Evolutionary conservation across 495 filamentous ascomycete genomes (phyloP).

Genomic region (Penicillium simplicissimum): DNA sequence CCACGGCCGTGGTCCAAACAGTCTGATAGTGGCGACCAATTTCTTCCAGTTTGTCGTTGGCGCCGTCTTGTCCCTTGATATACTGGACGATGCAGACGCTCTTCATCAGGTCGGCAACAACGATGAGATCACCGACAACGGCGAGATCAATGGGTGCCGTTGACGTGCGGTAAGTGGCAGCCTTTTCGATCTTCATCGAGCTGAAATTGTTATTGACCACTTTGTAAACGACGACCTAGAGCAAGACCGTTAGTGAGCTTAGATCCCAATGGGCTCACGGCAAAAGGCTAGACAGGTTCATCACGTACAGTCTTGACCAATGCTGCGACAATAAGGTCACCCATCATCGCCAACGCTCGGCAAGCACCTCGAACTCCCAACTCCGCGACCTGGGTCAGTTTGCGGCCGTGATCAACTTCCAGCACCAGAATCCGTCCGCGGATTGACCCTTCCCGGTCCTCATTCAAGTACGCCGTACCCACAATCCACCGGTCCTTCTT

Average conservation of each 20-base stretch:
- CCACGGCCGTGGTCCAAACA: slow-evolving; percentile 78
- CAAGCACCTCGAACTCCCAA: slow-evolving; percentile 72
- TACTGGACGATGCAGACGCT: slow-evolving; percentile 77
- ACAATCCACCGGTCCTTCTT: slow-evolving; percentile 78
- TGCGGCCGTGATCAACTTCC: slow-evolving; percentile 72
- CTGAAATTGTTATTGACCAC: slow-evolving; percentile 51
- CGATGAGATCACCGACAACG: slow-evolving; percentile 67
- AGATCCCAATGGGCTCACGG: neutral
- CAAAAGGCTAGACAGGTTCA: neutral
- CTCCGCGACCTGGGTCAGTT: slow-evolving; percentile 65
- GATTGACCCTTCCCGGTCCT: slow-evolving; percentile 52
- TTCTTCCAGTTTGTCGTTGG: slow-evolving; percentile 60
- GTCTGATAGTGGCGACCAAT: slow-evolving; percentile 78
- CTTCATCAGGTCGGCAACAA: slow-evolving; percentile 93
- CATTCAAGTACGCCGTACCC: slow-evolving; percentile 76
- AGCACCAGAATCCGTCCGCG: slow-evolving; percentile 82
- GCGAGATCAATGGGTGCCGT: slow-evolving; percentile 85
- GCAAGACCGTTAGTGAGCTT: slow-evolving; percentile 12
- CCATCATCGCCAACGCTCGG: slow-evolving; percentile 70
- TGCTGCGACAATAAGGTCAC: slow-evolving; percentile 79
- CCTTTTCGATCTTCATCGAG: slow-evolving; percentile 56
- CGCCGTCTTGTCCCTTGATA: slow-evolving; percentile 44
- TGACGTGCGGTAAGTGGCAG: slow-evolving; percentile 74
- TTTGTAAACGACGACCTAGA: slow-evolving; percentile 58
- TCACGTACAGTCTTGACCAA: slow-evolving; percentile 78